Base-by-base conservation (phyloP, 805 yeast genomes). In the Kodamaea sagamina region DNA sequence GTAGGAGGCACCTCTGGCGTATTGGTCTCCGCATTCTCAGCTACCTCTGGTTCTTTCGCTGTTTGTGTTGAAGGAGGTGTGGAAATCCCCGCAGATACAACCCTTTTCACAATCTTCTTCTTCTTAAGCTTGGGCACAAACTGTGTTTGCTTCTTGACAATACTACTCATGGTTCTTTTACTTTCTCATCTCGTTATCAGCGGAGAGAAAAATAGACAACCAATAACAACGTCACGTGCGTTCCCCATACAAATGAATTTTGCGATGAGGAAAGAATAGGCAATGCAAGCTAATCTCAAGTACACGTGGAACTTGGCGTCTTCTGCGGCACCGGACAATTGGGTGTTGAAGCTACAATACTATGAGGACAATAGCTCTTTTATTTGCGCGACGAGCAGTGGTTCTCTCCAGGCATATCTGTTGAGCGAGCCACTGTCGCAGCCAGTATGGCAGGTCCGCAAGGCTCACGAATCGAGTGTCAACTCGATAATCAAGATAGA, bases 101-200 rank as follows among this genome's bases (percentile, higher is more conserved):
- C 52, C 15, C 27, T 22, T 22, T 29, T 27, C 6, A 36, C 34
- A 11, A 27, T 36, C 54, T 58, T 45, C 59, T 54, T 52, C 50
- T 58, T 61, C 51, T 58, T 62, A 28, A 66, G 49, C 48, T 81
- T 82, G 2, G 89, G 89, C n/a, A 75, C 70, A 61, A 84, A 84
- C 43, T 84, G 78, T 9, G 84, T 75, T 18, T 81, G 77, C 57
- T 63, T 63, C 62, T 69, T 71, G 39, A 72, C 71, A 17, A 74
- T 61, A 63, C 75, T 68, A 62, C 77, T 73, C 78, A 72, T 73
- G 37, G 25, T n/a, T n/a, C 39, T n/a, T 17, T 21, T 18, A 24
- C 31, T 35, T 26, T 17, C 19, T 35, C 9, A 18, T 24, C 21
- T 12, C 13, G 13, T 7, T 13, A 13, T 9, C 12, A 29, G 5